Percentiles rank a stretch among this genome's conserved stretches.
Evolutionary conservation across 1,139 yeast genomes (phyloP).

Genomic region (Protomyces inundatus): DNA sequence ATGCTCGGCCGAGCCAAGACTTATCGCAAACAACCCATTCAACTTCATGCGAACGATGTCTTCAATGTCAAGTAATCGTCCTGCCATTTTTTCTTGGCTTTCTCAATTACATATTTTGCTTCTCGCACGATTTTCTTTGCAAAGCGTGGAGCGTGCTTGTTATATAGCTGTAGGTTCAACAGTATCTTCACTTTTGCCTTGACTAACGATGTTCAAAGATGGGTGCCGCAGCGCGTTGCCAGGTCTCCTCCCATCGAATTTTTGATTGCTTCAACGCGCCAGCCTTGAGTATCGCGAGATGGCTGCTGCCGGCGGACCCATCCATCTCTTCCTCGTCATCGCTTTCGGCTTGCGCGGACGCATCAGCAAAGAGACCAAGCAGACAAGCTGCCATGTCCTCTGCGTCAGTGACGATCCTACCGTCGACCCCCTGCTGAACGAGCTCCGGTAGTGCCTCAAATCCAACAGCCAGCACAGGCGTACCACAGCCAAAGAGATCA

Average conservation of each 20-base stretch:
- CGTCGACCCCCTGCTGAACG: constrained; percentile 40
- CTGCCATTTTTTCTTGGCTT: not conserved
- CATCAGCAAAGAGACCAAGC: constrained; percentile 45
- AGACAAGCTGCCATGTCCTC: constrained; percentile 44
- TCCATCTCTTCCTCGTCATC: not conserved
- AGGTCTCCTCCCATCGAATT: constrained; percentile 68
- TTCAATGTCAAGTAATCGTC: not conserved
- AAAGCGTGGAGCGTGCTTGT: not conserved
- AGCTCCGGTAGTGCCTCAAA: constrained; percentile 54
- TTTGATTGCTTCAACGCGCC: constrained; percentile 71
- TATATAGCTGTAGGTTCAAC: not conserved
- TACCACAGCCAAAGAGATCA: constrained; percentile 93
- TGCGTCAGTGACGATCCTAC: constrained; percentile 37
- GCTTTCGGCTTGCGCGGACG: constrained; percentile 28
- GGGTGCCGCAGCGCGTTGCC: constrained; percentile 44
- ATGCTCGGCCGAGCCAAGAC: constrained; percentile 10
- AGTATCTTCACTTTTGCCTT: not conserved
- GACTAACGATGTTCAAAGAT: not conserved
- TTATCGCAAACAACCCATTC: constrained; percentile 2
- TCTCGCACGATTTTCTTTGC: too few species aligned
- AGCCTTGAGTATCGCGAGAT: constrained; percentile 44
- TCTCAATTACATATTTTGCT: not conserved
- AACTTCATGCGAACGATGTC: not conserved
- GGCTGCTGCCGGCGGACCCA: not conserved
- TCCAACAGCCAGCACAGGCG: constrained; percentile 76